phyloP scores from a whole-genome alignment of 23 red algal genomes.

The Agarophyton chilense region DNA sequence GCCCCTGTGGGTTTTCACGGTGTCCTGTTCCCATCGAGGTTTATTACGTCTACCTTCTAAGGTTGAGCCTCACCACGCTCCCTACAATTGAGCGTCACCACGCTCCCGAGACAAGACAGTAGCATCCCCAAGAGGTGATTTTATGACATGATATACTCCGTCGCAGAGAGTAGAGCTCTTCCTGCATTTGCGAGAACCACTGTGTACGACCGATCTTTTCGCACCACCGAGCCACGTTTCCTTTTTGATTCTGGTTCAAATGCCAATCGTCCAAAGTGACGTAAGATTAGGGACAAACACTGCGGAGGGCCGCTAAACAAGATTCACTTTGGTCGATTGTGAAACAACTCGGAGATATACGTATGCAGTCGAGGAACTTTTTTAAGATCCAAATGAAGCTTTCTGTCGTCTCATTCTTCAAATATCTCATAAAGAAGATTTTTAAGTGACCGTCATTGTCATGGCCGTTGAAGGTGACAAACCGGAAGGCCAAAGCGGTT shows the following conservation, averaged over 20 bases:
- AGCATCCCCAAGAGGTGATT: background rate
- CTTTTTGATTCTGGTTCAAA: background rate
- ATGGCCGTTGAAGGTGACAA: too few relatives aligned
- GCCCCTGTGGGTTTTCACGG: too few relatives aligned
- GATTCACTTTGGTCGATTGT: conserved; percentile 1
- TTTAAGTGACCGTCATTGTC: too few relatives aligned
- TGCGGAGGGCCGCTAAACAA: background rate
- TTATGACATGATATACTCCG: background rate
- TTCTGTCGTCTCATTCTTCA: too few relatives aligned
- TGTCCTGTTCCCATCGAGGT: too few relatives aligned
- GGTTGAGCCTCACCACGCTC: too few relatives aligned
- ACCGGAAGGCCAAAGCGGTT: too few relatives aligned
- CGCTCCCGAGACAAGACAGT: too few relatives aligned
- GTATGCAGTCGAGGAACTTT: background rate
- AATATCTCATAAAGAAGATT: too few relatives aligned
- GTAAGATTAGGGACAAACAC: background rate
- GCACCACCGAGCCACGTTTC: background rate
- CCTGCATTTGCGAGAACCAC: background rate
- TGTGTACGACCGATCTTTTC: background rate
- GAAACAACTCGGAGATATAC: background rate
- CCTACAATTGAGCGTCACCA: too few relatives aligned
- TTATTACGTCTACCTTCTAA: too few relatives aligned
- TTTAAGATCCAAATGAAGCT: background rate
- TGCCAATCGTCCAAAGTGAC: background rate
- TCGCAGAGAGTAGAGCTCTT: background rate